These are phyloP conservation scores for Knoxdaviesia proteae DNA, from an alignment of 2,329 filamentous ascomycete genomes.

Conservation along the genomic window DNA sequence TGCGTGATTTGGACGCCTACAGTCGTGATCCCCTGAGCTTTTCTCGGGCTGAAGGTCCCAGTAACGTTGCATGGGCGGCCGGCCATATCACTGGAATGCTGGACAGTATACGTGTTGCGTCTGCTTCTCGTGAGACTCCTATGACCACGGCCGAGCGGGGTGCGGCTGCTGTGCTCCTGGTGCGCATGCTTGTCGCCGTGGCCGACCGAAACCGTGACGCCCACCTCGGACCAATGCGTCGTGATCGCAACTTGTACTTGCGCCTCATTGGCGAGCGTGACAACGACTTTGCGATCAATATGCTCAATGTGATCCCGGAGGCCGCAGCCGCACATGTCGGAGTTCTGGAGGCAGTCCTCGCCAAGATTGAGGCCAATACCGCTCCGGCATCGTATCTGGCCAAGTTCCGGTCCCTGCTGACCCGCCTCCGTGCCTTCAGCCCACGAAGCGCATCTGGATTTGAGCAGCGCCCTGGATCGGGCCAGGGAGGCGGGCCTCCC, in stretches of 20 bases:
- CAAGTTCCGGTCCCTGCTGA: conserved; percentile 10
- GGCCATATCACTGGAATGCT: conserved; percentile 22
- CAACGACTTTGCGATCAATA: conserved; percentile 22
- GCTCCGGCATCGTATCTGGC: conserved; percentile 15
- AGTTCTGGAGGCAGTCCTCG: conserved; percentile 14
- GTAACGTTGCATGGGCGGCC: conserved; percentile 27
- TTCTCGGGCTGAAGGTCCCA: conserved; percentile 11
- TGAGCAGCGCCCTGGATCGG: background rate
- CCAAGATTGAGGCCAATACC: conserved; percentile 13
- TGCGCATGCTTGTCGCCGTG: conserved; percentile 25
- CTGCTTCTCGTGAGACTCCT: conserved; percentile 17
- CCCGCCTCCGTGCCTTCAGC: background rate
- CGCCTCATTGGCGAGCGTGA: conserved; percentile 24
- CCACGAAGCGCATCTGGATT: too few species aligned
- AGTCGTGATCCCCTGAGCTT: background rate
- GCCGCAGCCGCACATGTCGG: conserved; percentile 21
- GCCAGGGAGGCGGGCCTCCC: too few species aligned
- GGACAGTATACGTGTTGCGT: conserved; percentile 19
- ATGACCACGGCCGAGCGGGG: conserved; percentile 17
- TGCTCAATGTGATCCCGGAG: conserved; percentile 21
- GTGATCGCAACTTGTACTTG: conserved; percentile 24
- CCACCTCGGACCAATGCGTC: conserved; percentile 9
- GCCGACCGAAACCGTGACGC: conserved; percentile 18
- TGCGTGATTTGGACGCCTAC: conserved; percentile 20
- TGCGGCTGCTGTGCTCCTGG: conserved; percentile 24